phyloP scores from a whole-genome alignment of 495 filamentous ascomycete species.

The Extremus antarcticus region DNA sequence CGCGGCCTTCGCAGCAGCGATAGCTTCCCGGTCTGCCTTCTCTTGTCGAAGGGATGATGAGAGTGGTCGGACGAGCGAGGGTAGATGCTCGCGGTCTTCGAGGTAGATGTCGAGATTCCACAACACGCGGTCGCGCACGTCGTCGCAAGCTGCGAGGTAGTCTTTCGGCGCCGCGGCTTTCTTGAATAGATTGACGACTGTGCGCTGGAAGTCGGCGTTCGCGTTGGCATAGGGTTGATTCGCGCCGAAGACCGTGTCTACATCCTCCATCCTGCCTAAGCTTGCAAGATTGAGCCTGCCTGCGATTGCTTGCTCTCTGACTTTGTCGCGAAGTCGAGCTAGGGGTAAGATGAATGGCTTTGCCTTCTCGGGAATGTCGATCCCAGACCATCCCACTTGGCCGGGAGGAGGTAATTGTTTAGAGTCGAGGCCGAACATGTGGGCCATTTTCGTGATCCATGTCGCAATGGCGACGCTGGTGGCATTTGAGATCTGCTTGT shows the following conservation, averaged over 20 bases:
- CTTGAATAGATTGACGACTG: conserved; percentile 19
- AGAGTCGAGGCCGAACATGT: conserved; percentile 72
- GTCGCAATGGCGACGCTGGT: conserved; percentile 42
- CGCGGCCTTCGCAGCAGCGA: conserved; percentile 26
- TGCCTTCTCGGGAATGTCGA: conserved; percentile 46
- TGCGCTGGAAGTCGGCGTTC: conserved; percentile 26
- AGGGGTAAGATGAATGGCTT: conserved; percentile 28
- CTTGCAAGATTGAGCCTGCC: conserved; percentile 11
- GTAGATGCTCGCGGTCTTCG: conserved; percentile 65
- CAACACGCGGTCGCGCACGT: conserved; percentile 67
- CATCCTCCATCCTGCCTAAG: conserved; percentile 10
- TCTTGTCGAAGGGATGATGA: conserved; percentile 60
- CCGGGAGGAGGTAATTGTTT: conserved; percentile 26
- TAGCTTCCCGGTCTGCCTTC: conserved; percentile 50
- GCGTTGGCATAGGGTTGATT: conserved; percentile 27
- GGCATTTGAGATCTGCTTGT: conserved; percentile 29
- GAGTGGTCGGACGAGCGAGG: conserved; percentile 76
- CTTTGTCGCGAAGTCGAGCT: conserved; percentile 25
- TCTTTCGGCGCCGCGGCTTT: conserved; percentile 27
- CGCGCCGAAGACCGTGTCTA: conserved; percentile 11
- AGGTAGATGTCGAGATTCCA: conserved; percentile 74
- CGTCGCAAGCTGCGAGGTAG: conserved; percentile 53
- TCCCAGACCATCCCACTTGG: conserved; percentile 75
- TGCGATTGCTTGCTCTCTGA: conserved; percentile 27
- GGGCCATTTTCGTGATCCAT: conserved; percentile 77